Conservation (phyloP, 1,139 yeast genomes). For the Wickerhamomyces sp. region DNA sequence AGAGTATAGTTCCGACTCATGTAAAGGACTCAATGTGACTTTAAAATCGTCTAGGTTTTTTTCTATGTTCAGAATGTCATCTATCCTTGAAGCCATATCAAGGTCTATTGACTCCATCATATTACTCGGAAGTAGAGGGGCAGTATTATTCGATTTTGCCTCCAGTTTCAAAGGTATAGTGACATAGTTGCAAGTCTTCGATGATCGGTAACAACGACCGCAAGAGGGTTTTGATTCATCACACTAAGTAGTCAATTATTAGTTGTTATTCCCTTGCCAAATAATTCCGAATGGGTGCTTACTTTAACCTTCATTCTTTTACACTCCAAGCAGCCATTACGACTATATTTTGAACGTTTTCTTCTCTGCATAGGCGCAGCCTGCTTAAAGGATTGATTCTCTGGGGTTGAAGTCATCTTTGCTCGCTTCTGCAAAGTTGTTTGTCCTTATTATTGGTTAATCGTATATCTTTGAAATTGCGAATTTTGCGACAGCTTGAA, state of each 20-base stretch:
- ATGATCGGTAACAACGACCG: conserved; percentile 45
- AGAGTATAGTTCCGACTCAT: conserved; percentile 1
- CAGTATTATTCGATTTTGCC: background rate
- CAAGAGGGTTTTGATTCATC: conserved; percentile 55
- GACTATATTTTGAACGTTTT: conserved; percentile 35
- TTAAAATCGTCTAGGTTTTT: conserved; percentile 6
- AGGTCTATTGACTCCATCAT: conserved; percentile 13
- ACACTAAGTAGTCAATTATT: conserved; percentile 35
- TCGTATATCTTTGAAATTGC: no score
- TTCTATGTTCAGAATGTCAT: conserved; percentile 14
- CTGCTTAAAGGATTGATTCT: background rate
- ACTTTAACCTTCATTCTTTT: conserved; percentile 53
- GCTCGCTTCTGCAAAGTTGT: no score
- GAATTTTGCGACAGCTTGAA: no score
- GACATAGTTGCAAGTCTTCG: conserved; percentile 40
- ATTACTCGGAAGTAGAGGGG: conserved; percentile 11
- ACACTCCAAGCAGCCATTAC: conserved; percentile 60
- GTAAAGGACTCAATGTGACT: conserved; percentile 7
- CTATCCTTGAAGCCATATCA: conserved; percentile 18
- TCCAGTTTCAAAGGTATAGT: background rate
- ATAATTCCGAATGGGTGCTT: conserved; percentile 1
- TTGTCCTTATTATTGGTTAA: no score
- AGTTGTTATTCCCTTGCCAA: background rate
- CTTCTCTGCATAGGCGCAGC: background rate
- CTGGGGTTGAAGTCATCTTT: background rate